Evolutionary conservation across 2,329 filamentous ascomycete species (phyloP), one percentile per base, ranked within the genome.

Genomic region (Monilinia polystroma): DNA sequence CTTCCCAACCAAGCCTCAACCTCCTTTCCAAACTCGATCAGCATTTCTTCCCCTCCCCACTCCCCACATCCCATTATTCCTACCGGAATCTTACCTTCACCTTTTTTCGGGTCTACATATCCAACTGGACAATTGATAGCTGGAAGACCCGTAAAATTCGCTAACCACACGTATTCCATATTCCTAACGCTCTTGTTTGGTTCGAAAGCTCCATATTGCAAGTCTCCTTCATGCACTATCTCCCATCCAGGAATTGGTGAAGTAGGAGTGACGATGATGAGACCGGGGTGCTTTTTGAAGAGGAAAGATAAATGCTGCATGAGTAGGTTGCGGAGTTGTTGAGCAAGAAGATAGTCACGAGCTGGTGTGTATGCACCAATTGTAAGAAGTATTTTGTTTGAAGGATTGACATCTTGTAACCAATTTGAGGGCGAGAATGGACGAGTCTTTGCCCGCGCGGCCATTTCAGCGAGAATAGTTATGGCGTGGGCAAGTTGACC

Each of bases 131-230:
- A 87, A 56, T 82, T 87, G 16, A 96, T 84, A 1, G 91, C 87
- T 0, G 93, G 93, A 59, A 88, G 88, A 0, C 93, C 93, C 0
- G 83, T 86, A 72, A 92, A 88, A 78, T 97, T 97, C 8, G 93
- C 90, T 47, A 96, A 78, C 85, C 90, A 96, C 20, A 91, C 87
- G 78, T 92, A 97, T 77, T 89, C 86, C 92, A 97, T 96, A 75
- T 86, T 91, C 35, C 85, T 81, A n/a, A 96, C 80, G 20, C 86
- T 88, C 68, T 80, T 81, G 75, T 95, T 92, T 0, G 84, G 88
- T 76, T 97, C 90, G 49, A 84, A 88, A 71, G 92, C 81, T 2
- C 93, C 93, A 73, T 93, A 87, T n/a, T 80, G 80, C 20, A 87
- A 80, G 52, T 90, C 88, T 16, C 52, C 66, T 1, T 81, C 78